These are phyloP conservation scores for Sporothrix brunneoviolacea DNA, from an alignment of 2,329 filamentous ascomycete species.

Conservation along the genomic window DNA sequence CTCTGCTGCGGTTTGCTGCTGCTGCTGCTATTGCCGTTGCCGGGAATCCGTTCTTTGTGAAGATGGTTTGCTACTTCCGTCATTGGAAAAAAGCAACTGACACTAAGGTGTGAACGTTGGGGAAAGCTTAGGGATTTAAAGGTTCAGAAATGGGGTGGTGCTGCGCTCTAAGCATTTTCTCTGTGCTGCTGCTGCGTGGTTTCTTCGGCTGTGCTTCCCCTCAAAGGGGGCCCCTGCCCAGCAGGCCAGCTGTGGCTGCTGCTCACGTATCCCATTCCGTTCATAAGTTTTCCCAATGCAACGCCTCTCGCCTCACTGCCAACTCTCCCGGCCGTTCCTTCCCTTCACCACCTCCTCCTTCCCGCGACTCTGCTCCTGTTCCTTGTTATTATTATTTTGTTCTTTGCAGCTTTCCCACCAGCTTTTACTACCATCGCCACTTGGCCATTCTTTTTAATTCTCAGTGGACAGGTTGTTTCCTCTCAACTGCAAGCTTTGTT, in stretches of 20 bases:
- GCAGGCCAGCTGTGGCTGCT: background rate
- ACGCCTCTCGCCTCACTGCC: background rate
- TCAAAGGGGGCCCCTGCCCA: background rate
- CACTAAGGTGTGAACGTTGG: too few relatives aligned
- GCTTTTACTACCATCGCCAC: background rate
- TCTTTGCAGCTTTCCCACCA: background rate
- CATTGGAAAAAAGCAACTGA: too few relatives aligned
- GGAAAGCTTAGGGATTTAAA: too few relatives aligned
- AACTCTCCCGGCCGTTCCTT: background rate
- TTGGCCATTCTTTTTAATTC: background rate
- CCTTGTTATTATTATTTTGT: background rate
- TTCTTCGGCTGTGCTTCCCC: too few relatives aligned
- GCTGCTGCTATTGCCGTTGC: too few relatives aligned
- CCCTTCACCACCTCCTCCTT: background rate
- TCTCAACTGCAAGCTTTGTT: background rate
- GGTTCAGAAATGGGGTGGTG: too few relatives aligned
- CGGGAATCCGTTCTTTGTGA: too few relatives aligned
- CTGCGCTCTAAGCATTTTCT: too few relatives aligned
- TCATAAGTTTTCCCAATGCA: constrained; percentile 5
- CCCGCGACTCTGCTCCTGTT: background rate
- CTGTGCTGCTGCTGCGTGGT: too few relatives aligned
- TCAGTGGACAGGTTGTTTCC: background rate
- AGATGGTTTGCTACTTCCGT: too few relatives aligned
- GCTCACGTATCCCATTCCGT: background rate
- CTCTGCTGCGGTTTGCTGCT: too few relatives aligned